Conservation (phyloP, 305 asterid species). For the Coffea humblotiana region DNA sequence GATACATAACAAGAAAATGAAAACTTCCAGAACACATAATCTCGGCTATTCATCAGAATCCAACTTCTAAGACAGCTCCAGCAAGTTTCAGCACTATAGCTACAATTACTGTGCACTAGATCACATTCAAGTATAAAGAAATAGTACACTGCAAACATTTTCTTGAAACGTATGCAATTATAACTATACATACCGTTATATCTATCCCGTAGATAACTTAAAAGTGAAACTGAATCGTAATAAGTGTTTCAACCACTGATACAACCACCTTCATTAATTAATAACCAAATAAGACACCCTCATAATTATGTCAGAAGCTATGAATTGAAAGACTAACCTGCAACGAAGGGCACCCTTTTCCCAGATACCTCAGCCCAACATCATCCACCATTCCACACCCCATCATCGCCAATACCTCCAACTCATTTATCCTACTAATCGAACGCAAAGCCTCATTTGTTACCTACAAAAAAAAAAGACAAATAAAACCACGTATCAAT, state of each 20-base stretch:
- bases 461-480: slow-evolving; percentile 36
- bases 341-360: slow-evolving; percentile 61
- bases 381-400: slow-evolving; percentile 62
- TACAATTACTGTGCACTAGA: background rate
- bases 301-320: background rate
- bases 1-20: background rate
- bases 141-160: background rate
- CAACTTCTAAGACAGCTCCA: background rate
- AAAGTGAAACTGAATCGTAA: background rate
- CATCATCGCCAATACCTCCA: slow-evolving; percentile 59
- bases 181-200: background rate
- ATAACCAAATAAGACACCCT: background rate
- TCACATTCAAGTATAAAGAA: background rate
- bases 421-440: slow-evolving; percentile 54
- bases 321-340: slow-evolving; percentile 37
- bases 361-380: slow-evolving; percentile 51
- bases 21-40: background rate
- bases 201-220: background rate
- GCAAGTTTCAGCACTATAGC: background rate
- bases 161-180: background rate
- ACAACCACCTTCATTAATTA: too few species aligned
- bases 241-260: background rate
- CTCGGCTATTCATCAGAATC: background rate
- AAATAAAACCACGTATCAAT: background rate
- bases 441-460: slow-evolving; percentile 54